Evolutionary conservation across 441 rosid genomes (phyloP).

Genomic region (Theobroma grandiflorum): DNA sequence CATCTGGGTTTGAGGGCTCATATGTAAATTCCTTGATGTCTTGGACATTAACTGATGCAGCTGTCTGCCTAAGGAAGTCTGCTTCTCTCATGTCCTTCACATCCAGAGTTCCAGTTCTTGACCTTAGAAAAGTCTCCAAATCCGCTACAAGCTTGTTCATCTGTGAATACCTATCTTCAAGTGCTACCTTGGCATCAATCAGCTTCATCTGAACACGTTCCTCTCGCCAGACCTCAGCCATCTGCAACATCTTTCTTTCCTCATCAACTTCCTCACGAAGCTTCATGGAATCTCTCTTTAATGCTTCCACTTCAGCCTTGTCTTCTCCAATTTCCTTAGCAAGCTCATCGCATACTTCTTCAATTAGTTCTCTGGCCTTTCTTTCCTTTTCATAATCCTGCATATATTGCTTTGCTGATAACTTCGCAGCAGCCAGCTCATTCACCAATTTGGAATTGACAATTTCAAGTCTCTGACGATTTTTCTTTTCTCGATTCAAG

Average conservation of each 20-base stretch:
- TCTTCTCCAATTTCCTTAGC: conserved; percentile 88
- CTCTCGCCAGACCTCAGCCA: conserved; percentile 99
- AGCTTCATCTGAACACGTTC: conserved; percentile 99
- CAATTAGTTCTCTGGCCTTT: conserved; percentile 70
- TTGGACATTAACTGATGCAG: conserved; percentile 54
- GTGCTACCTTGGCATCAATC: conserved; percentile 85
- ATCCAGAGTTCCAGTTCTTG: conserved; percentile 55
- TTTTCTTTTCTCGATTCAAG: conserved; percentile 79
- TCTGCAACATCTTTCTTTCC: conserved; percentile 95
- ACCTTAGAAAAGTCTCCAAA: conserved; percentile 66
- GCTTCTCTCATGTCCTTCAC: conserved; percentile 67
- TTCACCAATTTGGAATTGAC: conserved; percentile 86
- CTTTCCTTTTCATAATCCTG: conserved; percentile 90
- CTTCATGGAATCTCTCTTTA: conserved; percentile 77
- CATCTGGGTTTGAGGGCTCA: conserved; percentile 75
- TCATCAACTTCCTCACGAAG: conserved; percentile 82
- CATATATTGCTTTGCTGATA: conserved; percentile 69
- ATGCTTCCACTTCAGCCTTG: conserved; percentile 78
- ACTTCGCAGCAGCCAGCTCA: conserved; percentile 81
- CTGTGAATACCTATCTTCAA: conserved; percentile 82
- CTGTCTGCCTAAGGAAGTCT: conserved; percentile 63
- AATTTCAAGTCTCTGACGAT: conserved; percentile 78
- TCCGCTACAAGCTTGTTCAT: conserved; percentile 84
- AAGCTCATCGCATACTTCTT: conserved; percentile 94
- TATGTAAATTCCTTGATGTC: conserved; percentile 77